These are phyloP conservation scores for Melastoma malabathricum DNA, from an alignment of 345 rosid species.

Conservation along the genomic window DNA sequence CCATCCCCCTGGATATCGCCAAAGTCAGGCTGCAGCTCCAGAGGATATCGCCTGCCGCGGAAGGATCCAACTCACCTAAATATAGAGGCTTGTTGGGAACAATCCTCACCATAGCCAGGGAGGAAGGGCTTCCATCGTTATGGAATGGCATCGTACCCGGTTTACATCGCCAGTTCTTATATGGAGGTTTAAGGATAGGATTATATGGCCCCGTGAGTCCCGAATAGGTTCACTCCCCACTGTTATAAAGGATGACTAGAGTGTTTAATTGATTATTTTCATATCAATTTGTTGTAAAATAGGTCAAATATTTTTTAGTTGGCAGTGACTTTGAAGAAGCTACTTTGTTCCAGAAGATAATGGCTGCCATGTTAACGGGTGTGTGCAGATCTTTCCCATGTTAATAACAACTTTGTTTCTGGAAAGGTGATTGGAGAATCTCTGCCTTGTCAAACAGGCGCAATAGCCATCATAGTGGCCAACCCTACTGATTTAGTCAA, in stretches of 20 bases:
- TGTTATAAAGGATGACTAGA: slow-evolving; percentile 4
- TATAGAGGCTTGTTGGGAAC: slow-evolving; percentile 74
- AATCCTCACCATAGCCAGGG: slow-evolving; percentile 67
- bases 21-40: slow-evolving; percentile 99
- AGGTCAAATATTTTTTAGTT: slow-evolving; percentile 82
- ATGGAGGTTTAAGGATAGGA: slow-evolving; percentile 89
- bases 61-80: slow-evolving; percentile 41
- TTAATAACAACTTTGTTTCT: no score
- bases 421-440: no score
- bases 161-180: slow-evolving; percentile 78
- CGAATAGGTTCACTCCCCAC: slow-evolving; percentile 5
- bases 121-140: slow-evolving; percentile 70
- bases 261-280: slow-evolving; percentile 1
- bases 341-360: slow-evolving; percentile 68
- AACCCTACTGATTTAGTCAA: slow-evolving; percentile 96
- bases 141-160: slow-evolving; percentile 95
- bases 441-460: slow-evolving; percentile 42
- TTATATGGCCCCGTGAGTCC: slow-evolving; percentile 79
- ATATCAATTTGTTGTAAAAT: slow-evolving; percentile 17
- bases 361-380: slow-evolving; percentile 91
- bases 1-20: slow-evolving; percentile 83
- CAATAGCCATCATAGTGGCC: slow-evolving; percentile 75
- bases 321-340: slow-evolving; percentile 76
- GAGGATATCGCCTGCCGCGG: slow-evolving; percentile 38
- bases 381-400: slow-evolving; percentile 10